phyloP scores from a whole-genome alignment of 2,329 filamentous ascomycete genomes.

The Sporothrix variecibatus region DNA sequence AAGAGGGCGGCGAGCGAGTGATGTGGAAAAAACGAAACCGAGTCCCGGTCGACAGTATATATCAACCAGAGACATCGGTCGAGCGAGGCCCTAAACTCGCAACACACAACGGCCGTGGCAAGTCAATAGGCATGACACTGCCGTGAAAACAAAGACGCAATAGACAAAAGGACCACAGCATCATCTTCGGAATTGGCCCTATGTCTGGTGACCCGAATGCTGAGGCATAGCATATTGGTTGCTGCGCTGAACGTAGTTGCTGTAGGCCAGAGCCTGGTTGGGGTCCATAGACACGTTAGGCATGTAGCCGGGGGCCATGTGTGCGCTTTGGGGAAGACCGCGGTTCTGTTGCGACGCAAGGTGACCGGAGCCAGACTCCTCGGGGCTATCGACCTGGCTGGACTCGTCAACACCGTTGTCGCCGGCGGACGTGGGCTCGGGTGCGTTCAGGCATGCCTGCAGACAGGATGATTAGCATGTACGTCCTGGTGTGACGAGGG shows the following conservation, averaged over 20 bases:
- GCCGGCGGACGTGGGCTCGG: constrained; percentile 78
- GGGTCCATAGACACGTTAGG: constrained; percentile 69
- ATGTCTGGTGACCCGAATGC: constrained; percentile 79
- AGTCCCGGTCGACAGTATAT: neutral
- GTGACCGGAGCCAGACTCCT: constrained; percentile 78
- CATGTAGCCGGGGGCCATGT: constrained; percentile 66
- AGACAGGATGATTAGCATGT: constrained; percentile 38
- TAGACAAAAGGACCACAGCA: neutral
- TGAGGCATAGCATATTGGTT: constrained; percentile 80
- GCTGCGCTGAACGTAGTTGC: constrained; percentile 75
- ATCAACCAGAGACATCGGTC: neutral
- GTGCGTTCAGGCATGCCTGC: constrained; percentile 93
- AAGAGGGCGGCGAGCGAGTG: constrained; percentile 18
- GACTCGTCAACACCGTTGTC: constrained; percentile 79
- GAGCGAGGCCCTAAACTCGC: neutral
- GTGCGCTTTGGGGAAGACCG: constrained; percentile 64
- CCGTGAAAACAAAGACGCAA: neutral
- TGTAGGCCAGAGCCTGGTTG: constrained; percentile 79
- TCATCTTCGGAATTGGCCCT: constrained; percentile 22
- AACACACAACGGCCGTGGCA: neutral
- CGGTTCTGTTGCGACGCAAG: constrained; percentile 66
- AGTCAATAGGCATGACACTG: neutral
- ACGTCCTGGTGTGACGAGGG: neutral
- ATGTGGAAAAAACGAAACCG: neutral
- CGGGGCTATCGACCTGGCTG: constrained; percentile 83